phyloP scores from a whole-genome alignment of 495 filamentous ascomycete species.

The Talaromyces proteolyticus region DNA sequence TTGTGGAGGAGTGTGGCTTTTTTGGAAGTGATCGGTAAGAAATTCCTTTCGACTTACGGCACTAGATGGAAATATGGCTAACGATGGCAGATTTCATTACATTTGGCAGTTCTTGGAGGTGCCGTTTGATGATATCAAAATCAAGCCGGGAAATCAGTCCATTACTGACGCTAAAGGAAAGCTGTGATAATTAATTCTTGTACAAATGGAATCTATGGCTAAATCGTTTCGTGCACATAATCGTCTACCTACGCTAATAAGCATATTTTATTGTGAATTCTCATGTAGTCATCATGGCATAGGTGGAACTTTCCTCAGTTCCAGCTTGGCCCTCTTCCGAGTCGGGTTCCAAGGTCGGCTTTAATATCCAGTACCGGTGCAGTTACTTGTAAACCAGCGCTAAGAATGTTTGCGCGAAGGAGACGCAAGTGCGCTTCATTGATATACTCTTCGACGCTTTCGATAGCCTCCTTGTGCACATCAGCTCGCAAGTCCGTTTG shows the following conservation, averaged over 20 bases:
- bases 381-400: slow-evolving; percentile 67
- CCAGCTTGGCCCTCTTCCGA: background rate
- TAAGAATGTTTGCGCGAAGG: slow-evolving; percentile 64
- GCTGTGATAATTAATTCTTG: background rate
- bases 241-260: background rate
- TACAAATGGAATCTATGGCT: background rate
- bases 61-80: background rate
- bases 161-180: background rate
- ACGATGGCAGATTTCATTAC: slow-evolving; percentile 16
- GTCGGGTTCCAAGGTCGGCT: background rate
- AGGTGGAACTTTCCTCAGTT: background rate
- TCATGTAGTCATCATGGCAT: background rate
- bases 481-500: slow-evolving; percentile 54
- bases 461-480: slow-evolving; percentile 61
- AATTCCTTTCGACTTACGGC: slow-evolving; percentile 8
- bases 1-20: slow-evolving; percentile 55
- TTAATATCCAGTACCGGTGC: background rate
- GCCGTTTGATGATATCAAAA: slow-evolving; percentile 25
- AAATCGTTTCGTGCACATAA: background rate
- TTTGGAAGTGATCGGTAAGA: slow-evolving; percentile 70
- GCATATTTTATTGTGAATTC: background rate
- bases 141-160: background rate
- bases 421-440: slow-evolving; percentile 68
- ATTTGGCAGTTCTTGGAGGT: slow-evolving; percentile 35
- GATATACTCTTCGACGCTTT: slow-evolving; percentile 66